Evolutionary conservation across 805 yeast genomes (phyloP), one percentile per base, ranked within the genome.

Genomic region (Starmerella scarabaei): DNA sequence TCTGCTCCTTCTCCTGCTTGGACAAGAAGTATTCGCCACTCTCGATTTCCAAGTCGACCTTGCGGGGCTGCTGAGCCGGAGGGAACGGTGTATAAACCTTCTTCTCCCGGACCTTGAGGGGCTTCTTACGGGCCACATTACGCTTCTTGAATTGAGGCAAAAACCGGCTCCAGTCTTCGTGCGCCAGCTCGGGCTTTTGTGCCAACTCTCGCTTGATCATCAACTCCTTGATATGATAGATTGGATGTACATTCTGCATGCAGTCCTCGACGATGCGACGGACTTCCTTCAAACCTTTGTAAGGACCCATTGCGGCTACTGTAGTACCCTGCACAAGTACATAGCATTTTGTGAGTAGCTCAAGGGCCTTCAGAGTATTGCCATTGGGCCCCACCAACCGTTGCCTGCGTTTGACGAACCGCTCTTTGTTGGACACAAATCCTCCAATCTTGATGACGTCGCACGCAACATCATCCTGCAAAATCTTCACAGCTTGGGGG

Each of bases 61-160:
- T 86, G 69, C 97, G 80, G 57, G 97, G 98, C 51, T 75, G 73
- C 64, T 83, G 98, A 38, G 83, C 81, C 53, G 98, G 97, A 66
- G 98, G 98, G 85, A 91, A 91, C 58, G 98, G 97, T 26, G 98
- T 91, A 73, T 88, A 88, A 3, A 75, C 77, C 63, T 79, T 86
- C 70, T 71, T 69, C 46, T 62, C 72, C 68, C 73, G 72, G 55
- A 71, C 65, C 60, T 72, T 75, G 62, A 72, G 75, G 45, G 91
- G 81, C 69, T 79, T 79, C 78, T 81, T 81, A 57, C 98, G 77
- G 28, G 93, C 93, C 50, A 88, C 94, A 56, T 85, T 85, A 61
- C 86, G 78, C 72, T 88, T 91, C 73, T 84, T 91, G 68, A 91
- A 91, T 68, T 80, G 85, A 19, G 98, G 98, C 57, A 91, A 67